phyloP scores from a whole-genome alignment of 208 protist genomes.

The Acanthamoeba royreba region DNA sequence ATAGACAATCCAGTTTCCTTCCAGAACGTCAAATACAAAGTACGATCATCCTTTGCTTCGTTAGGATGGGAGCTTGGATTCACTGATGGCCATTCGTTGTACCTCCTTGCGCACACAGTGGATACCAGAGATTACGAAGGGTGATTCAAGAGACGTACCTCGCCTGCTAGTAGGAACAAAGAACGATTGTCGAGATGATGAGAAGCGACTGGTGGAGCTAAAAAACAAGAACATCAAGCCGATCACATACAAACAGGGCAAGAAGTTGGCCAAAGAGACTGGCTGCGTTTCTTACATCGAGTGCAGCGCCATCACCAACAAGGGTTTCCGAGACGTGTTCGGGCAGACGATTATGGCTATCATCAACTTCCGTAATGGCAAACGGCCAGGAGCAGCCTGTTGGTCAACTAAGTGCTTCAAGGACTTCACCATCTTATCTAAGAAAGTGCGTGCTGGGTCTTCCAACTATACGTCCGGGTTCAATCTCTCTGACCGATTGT shows the following conservation, averaged over 20 bases:
- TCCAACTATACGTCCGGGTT: neutral
- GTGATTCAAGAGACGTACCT: neutral
- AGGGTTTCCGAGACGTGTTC: slow-evolving; percentile 14
- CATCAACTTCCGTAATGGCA: neutral
- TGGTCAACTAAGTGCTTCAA: slow-evolving; percentile 3
- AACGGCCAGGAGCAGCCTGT: neutral
- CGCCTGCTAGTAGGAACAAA: slow-evolving; percentile 1
- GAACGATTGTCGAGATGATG: neutral
- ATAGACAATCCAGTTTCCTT: slow-evolving; percentile 23
- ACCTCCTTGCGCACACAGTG: neutral
- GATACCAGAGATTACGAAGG: neutral
- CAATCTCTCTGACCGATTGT: neutral
- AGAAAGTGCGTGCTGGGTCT: neutral
- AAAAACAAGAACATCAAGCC: neutral
- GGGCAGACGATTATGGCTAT: slow-evolving; percentile 5
- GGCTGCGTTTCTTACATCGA: neutral
- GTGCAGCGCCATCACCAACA: slow-evolving; percentile 15
- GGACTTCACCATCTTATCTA: neutral
- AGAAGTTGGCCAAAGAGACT: neutral
- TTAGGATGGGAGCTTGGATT: neutral
- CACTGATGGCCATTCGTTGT: neutral
- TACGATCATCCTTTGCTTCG: neutral
- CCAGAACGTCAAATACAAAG: slow-evolving; percentile 14
- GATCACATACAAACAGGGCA: slow-evolving; percentile 10
- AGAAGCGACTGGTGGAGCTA: neutral